Evolutionary conservation across 78 protist species (phyloP), one percentile per base, ranked within the genome.

Genomic region (Dictyostelium intermedium): DNA sequence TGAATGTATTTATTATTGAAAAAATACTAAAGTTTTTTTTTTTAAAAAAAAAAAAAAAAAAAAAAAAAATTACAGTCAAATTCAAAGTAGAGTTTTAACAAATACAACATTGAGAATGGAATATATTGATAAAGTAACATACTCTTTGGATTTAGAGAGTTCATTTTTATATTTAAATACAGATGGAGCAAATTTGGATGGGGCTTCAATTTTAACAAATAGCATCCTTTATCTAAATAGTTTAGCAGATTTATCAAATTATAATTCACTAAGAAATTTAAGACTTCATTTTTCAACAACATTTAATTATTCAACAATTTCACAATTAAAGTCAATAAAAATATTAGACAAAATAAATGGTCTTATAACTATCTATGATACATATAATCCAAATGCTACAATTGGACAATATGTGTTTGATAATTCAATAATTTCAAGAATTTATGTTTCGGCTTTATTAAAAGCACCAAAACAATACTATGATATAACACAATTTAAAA

Each of bases 391-490:
- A 50, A 0, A 9, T 16, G 9, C 27, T 56, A 20, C 27, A 6
- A 56, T 56, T 56, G 66, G 20, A 20, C 66, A 56, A 56, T 56
- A 20, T 56, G 3, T 56, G 3, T 56, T 56, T 20, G 66, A 56
- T 18, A 20, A 56, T 56, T 6, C 66, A 16, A 56, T 3, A 56
- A 0, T 56, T n/a, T n/a, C n/a, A n/a, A n/a, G n/a, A 56, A 5
- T 0, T 5, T 14, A 3, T 0, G 0, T 56, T 56, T 18, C 0
- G 1, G 5, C 20, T 56, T 0, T 0, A 20, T 23, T 20, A 2
- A 18, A 16, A 3, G 0, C 66, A 20, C 66, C 66, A 20, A 20
- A n/a, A 2, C 20, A 56, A 56, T 56, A 56, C 6, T 4, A 4
- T 56, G 66, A 56, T 56, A 56, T 56, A 6, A 2, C 66, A 56